phyloP scores from a whole-genome alignment of 768 basidiomycete genomes.

The Naganishia vaughanmartiniae region DNA sequence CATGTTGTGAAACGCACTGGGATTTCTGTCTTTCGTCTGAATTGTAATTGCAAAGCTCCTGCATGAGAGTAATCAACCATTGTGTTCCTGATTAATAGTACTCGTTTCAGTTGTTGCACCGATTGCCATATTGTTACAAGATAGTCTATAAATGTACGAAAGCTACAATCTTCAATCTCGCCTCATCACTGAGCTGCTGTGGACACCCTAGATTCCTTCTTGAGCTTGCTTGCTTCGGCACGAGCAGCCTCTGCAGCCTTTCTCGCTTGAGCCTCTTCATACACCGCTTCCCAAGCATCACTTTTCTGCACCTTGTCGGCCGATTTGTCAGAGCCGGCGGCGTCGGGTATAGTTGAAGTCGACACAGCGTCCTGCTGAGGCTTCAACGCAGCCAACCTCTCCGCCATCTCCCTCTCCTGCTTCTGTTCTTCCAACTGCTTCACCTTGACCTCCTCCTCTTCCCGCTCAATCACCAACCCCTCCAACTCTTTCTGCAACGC shows the following conservation, averaged over 20 bases:
- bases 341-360: background rate
- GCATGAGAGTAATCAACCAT: background rate
- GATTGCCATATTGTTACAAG: background rate
- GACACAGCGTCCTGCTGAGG: background rate
- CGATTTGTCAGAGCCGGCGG: background rate
- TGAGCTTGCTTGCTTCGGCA: constrained; percentile 9
- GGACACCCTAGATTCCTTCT: constrained; percentile 4
- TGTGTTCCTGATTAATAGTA: background rate
- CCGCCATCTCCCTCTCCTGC: constrained; percentile 6
- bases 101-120: background rate
- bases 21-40: constrained; percentile 1
- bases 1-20: background rate
- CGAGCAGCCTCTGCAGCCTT: constrained; percentile 9
- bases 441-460: constrained; percentile 48
- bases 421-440: constrained; percentile 31
- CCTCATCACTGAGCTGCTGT: background rate
- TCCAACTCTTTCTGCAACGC: constrained; percentile 68
- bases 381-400: constrained; percentile 12
- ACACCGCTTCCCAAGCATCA: constrained; percentile 4
- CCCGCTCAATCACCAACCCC: constrained; percentile 58
- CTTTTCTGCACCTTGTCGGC: background rate
- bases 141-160: background rate
- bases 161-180: background rate
- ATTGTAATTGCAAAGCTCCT: background rate
- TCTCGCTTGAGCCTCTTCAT: constrained; percentile 15